Conservation (phyloP, 2,329 filamentous ascomycete genomes). For the Xylariaceae sp. region DNA sequence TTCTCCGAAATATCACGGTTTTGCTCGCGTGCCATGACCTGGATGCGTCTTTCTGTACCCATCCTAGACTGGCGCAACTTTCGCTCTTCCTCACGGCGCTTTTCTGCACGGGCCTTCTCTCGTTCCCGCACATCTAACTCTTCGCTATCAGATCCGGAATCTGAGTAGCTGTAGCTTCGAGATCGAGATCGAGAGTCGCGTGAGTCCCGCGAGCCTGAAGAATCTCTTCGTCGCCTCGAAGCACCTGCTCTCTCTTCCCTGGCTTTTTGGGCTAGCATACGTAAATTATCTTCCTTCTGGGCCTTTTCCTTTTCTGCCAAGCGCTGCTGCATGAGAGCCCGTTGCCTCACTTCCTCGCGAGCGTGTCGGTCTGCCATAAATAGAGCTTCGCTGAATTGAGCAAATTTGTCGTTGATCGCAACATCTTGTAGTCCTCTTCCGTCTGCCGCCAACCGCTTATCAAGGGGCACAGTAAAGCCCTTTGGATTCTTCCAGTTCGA, state of each 20-base stretch:
- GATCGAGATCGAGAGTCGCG: slow-evolving; percentile 40
- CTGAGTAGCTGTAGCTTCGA: slow-evolving; percentile 50
- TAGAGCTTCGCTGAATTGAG: slow-evolving; percentile 88
- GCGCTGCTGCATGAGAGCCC: slow-evolving; percentile 91
- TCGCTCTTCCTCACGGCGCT: slow-evolving; percentile 76
- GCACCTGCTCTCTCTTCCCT: slow-evolving; percentile 69
- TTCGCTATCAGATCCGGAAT: slow-evolving; percentile 54
- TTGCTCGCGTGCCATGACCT: slow-evolving; percentile 91
- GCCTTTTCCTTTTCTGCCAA: slow-evolving; percentile 94
- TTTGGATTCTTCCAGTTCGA: slow-evolving; percentile 99
- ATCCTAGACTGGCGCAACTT: slow-evolving; percentile 91
- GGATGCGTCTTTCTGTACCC: slow-evolving; percentile 86
- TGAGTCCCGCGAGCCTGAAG: slow-evolving; percentile 34
- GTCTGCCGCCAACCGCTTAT: slow-evolving; percentile 92
- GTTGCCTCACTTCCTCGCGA: slow-evolving; percentile 88
- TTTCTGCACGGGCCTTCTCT: slow-evolving; percentile 72
- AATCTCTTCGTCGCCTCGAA: slow-evolving; percentile 45
- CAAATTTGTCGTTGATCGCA: slow-evolving; percentile 97
- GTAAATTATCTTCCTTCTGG: slow-evolving; percentile 88
- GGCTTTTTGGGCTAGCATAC: slow-evolving; percentile 84
- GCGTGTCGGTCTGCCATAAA: slow-evolving; percentile 94
- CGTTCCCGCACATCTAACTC: slow-evolving; percentile 70
- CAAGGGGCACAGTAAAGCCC: slow-evolving; percentile 91
- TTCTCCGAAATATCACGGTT: slow-evolving; percentile 97
- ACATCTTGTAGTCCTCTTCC: slow-evolving; percentile 89